phyloP scores from a whole-genome alignment of 2,329 filamentous ascomycete species.

The Sclerotinia nivalis region DNA sequence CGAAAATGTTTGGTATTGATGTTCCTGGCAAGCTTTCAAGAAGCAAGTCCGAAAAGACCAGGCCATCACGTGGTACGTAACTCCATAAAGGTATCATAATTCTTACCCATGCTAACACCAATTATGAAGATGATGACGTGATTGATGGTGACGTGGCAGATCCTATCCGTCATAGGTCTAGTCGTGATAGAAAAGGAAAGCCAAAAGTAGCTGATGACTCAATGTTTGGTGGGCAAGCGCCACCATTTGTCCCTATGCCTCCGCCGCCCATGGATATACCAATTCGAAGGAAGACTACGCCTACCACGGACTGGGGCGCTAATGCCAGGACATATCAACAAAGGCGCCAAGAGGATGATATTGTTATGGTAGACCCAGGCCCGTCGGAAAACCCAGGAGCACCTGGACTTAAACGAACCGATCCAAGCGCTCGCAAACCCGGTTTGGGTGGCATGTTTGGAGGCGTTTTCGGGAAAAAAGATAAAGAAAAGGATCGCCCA shows the following conservation, averaged over 20 bases:
- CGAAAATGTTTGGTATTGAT: constrained; percentile 67
- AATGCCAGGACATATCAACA: constrained; percentile 57
- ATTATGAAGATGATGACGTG: constrained; percentile 51
- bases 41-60: constrained; percentile 50
- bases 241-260: constrained; percentile 40
- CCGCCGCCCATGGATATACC: constrained; percentile 37
- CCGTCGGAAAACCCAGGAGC: constrained; percentile 43
- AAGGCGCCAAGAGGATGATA: constrained; percentile 63
- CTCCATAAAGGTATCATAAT: constrained; percentile 16
- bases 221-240: constrained; percentile 30
- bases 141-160: constrained; percentile 52
- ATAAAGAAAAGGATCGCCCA: constrained; percentile 43
- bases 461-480: constrained; percentile 46
- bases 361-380: constrained; percentile 57
- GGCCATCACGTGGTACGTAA: constrained; percentile 47
- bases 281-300: constrained; percentile 32
- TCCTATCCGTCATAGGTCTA: constrained; percentile 50
- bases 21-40: constrained; percentile 50
- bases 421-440: constrained; percentile 62
- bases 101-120: constrained; percentile 29
- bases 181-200: constrained; percentile 45
- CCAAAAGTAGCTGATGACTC: constrained; percentile 46
- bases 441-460: constrained; percentile 63
- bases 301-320: constrained; percentile 41
- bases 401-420: constrained; percentile 55